These are phyloP conservation scores for Russula vinacea DNA, from an alignment of 768 basidiomycete species.

Conservation along the genomic window DNA sequence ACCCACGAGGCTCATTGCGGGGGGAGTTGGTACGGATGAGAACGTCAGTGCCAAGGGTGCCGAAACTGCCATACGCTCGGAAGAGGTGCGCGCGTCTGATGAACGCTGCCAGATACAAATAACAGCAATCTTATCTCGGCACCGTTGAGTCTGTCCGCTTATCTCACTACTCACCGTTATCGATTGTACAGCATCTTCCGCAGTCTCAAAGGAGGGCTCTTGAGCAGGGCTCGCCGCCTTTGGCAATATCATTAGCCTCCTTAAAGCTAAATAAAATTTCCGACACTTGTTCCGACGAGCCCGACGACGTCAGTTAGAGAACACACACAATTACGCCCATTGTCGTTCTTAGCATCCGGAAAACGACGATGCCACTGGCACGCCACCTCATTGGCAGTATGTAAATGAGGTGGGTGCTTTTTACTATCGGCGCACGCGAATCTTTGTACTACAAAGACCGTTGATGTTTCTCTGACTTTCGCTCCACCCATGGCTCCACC, in stretches of 20 bases:
- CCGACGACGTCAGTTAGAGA: too few relatives aligned
- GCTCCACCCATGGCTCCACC: neutral
- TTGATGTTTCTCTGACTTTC: neutral
- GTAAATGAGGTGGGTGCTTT: neutral
- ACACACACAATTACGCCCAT: neutral
- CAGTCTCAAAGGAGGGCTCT: neutral
- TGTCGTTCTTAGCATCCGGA: neutral
- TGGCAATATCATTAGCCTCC: conserved; percentile 2
- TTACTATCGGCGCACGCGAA: neutral
- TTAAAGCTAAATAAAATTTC: conserved; percentile 2
- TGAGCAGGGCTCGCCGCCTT: neutral
- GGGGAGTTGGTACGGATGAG: neutral
- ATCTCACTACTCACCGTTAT: neutral
- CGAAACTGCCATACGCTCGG: neutral
- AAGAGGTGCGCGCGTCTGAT: neutral
- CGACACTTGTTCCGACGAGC: too few relatives aligned
- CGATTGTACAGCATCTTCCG: neutral
- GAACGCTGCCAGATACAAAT: conserved; percentile 3
- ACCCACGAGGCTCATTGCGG: conserved; percentile 5
- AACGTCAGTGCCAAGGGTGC: neutral
- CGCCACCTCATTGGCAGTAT: neutral
- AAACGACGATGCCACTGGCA: neutral
- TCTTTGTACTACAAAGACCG: neutral
- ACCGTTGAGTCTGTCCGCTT: neutral
- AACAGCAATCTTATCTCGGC: conserved; percentile 23